Conservation (phyloP, 2,329 filamentous ascomycete species). For the Cercospora sojina region DNA sequence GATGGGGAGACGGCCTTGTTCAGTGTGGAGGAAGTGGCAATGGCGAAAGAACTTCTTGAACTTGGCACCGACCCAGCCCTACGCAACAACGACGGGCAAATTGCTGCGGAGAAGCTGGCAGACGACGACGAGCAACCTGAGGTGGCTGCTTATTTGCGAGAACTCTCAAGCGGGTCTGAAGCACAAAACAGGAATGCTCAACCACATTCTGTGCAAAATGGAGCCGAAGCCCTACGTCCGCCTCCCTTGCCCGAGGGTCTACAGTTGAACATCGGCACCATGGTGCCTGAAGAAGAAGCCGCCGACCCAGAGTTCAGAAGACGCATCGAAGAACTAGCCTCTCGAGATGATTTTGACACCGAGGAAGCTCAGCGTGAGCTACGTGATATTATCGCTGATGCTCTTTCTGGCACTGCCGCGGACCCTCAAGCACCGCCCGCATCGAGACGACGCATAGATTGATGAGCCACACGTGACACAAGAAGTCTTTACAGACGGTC, state of each 20-base stretch:
- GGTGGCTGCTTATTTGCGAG: constrained; percentile 69
- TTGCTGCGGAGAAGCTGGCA: constrained; percentile 76
- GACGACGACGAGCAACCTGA: constrained; percentile 75
- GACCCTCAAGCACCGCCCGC: constrained; percentile 40
- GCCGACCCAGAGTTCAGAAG: constrained; percentile 80
- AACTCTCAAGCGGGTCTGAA: constrained; percentile 24
- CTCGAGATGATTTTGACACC: constrained; percentile 77
- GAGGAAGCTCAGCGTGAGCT: constrained; percentile 77
- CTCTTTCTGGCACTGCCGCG: constrained; percentile 65
- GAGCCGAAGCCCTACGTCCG: constrained; percentile 42
- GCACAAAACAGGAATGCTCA: not conserved
- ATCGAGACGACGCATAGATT: constrained; percentile 22
- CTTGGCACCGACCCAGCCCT: constrained; percentile 67
- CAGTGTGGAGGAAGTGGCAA: constrained; percentile 77
- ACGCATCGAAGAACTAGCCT: constrained; percentile 84
- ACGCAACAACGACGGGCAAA: constrained; percentile 72
- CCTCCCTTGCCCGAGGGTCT: constrained; percentile 73
- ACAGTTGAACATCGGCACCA: constrained; percentile 72
- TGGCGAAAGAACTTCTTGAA: constrained; percentile 76
- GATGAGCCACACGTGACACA: constrained; percentile 2
- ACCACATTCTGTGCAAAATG: constrained; percentile 22
- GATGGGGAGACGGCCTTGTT: constrained; percentile 95
- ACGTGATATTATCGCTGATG: constrained; percentile 75
- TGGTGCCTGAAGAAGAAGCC: constrained; percentile 58
- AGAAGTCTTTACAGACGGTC: not conserved